phyloP scores from a whole-genome alignment of 2,329 filamentous ascomycete genomes.

The Microsporum canis region DNA sequence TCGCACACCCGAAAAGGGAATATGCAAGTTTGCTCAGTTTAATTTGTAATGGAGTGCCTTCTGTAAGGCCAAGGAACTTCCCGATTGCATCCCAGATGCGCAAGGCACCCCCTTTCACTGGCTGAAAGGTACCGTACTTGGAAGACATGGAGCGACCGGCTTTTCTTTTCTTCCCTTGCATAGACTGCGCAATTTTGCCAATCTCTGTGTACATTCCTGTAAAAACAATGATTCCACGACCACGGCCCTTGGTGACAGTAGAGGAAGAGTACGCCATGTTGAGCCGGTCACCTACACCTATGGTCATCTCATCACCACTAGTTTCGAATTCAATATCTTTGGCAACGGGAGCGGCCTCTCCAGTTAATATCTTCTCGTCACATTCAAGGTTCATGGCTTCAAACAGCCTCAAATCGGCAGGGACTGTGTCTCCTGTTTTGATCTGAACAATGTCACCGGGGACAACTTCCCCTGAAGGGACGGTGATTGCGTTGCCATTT shows the following conservation, averaged over 20 bases:
- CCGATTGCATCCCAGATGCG: conserved; percentile 40
- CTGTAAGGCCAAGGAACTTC: conserved; percentile 48
- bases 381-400: conserved; percentile 60
- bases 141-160: conserved; percentile 34
- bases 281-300: conserved; percentile 45
- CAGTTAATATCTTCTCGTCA: conserved; percentile 54
- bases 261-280: conserved; percentile 53
- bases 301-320: conserved; percentile 20
- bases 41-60: conserved; percentile 73
- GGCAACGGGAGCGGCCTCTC: conserved; percentile 49
- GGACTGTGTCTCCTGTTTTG: conserved; percentile 47
- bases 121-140: conserved; percentile 35
- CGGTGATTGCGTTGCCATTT: conserved; percentile 42
- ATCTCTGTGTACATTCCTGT: conserved; percentile 53
- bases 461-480: conserved; percentile 47
- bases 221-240: conserved; percentile 46
- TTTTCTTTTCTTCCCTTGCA: conserved; percentile 41
- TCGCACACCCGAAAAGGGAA: conserved; percentile 61
- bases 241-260: conserved; percentile 49
- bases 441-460: conserved; percentile 46
- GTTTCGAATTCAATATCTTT: conserved; percentile 35
- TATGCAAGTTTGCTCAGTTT: conserved; percentile 79
- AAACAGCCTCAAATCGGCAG: conserved; percentile 45
- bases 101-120: conserved; percentile 41
- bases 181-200: conserved; percentile 47